Evolutionary conservation across 306 rosid species (phyloP), one percentile per base, ranked within the genome.

Genomic region (Gleditsia sinensis): DNA sequence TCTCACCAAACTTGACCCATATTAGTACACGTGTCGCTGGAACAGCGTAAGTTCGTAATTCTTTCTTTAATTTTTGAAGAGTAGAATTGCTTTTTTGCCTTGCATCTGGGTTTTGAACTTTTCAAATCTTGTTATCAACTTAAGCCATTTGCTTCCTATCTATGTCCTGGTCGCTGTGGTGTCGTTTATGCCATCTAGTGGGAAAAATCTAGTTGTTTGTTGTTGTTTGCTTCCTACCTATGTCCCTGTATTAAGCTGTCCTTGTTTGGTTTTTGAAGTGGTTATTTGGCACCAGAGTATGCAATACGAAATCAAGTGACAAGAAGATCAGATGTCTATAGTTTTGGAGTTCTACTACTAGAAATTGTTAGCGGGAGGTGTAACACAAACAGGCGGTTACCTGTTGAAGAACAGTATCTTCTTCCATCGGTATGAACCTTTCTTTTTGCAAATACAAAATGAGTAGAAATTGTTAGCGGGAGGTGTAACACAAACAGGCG

Each of bases 211-310:
- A n/a, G n/a, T n/a, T n/a, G n/a, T n/a, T n/a, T n/a, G n/a, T n/a
- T n/a, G n/a, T n/a, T n/a, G n/a, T 49, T 69, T 65, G 25, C 66
- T 39, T 60, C 59, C 25, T 27, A 56, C 55, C 10, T n/a, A 37
- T 71, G 55, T 75, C 69, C 16, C n/a, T 40, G 6, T 21, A 30
- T 21, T 67, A 39, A 66, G 23, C 19, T 21, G 13, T 17, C 61
- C 23, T 43, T 72, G 12, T 85, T 40, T 77, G 76, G 56, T 69
- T 73, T 63, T 12, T 86, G 63, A 24, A 93, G 98, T 75, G 98
- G 98, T 53, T 93, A 93, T 76, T 14, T 93, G 60, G 98, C 98
- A 17, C 98, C 98, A 39, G 98, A 93, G 60, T 93, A 88, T 57
- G 96, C 95, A 16, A 84, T 93, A 67, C 85, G 90, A 80, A 88